Conservation (phyloP, 2,329 filamentous ascomycete species). For the Exophiala alcalophila region DNA sequence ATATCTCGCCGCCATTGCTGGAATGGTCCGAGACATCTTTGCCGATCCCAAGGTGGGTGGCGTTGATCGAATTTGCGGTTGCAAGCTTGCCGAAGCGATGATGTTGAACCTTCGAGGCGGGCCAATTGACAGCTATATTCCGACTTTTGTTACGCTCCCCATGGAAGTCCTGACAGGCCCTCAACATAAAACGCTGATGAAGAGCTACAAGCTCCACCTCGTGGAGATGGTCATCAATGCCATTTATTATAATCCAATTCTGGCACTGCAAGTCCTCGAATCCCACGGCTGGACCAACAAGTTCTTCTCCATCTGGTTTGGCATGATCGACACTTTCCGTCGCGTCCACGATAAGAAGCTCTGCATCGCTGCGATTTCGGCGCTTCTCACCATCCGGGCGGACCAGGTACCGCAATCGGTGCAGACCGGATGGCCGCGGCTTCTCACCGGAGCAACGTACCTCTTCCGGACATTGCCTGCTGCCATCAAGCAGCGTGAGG, state of each 20-base stretch:
- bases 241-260: constrained; percentile 91
- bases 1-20: constrained; percentile 82
- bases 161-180: constrained; percentile 76
- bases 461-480: constrained; percentile 88
- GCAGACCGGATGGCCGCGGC: constrained; percentile 88
- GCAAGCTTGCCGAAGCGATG: constrained; percentile 94
- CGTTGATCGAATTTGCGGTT: constrained; percentile 92
- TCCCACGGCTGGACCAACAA: constrained; percentile 93
- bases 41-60: constrained; percentile 86
- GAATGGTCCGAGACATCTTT: constrained; percentile 96
- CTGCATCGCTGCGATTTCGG: constrained; percentile 87
- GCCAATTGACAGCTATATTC: constrained; percentile 76
- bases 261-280: constrained; percentile 86
- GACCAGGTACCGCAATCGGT: constrained; percentile 88
- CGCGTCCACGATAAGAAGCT: constrained; percentile 98
- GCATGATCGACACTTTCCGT: constrained; percentile 87
- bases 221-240: constrained; percentile 99
- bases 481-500: constrained; percentile 87
- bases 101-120: constrained; percentile 91
- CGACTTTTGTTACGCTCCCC: constrained; percentile 82
- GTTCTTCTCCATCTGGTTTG: constrained; percentile 98
- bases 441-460: constrained; percentile 82
- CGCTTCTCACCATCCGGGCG: constrained; percentile 73
- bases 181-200: constrained; percentile 69
- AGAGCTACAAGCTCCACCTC: constrained; percentile 89